Base-by-base conservation (phyloP, 106 monocot genomes). In the Posidonia australis region DNA sequence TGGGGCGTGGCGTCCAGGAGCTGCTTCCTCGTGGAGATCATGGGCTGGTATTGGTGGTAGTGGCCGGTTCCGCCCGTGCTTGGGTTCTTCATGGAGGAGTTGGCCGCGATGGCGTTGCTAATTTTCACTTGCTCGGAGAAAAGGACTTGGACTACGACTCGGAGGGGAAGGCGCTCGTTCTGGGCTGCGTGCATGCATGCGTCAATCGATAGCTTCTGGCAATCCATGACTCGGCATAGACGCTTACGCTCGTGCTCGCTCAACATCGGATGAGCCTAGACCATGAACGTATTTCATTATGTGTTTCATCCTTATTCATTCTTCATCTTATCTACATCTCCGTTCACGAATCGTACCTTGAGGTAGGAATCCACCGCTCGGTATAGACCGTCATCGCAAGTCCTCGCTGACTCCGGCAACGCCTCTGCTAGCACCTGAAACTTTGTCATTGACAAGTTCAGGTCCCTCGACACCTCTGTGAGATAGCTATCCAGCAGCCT, bases 131-230 rank as follows among this genome's bases (percentile, higher is more conserved):
- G 93, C 77, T 94, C 93, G 12, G 86, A 90, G 86, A 94, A 94
- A 55, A 94, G 89, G 28, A 94, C 84, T 49, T 94, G 93, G 18
- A 94, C 86, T 0, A 89, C 93, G 3, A 94, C 60, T 5, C 93
- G 86, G 30, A 94, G 89, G 7, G 93, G 93, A 24, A 94, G 89
- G 54, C 93, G 81, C 64, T 94, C 93, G 74, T 94, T 94, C 81
- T 89, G 93, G 0, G 93, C 89, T 0, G 93, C 93, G 74, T 94
- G 93, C 89, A 89, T 94, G 72, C 93, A 90, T 21, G 93, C 93
- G 29, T 94, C 93, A 54, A 94, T 86, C 25, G 93, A 94, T 26
- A 94, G 86, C 72, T 94, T 94, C 75, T 94, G 93, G 84, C 93
- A 86, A 67, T 94, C 93, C 93, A 94, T 94, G 54, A 86, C 93